Base-by-base conservation (phyloP, 805 yeast species). In the Lipomyces orientalis region DNA sequence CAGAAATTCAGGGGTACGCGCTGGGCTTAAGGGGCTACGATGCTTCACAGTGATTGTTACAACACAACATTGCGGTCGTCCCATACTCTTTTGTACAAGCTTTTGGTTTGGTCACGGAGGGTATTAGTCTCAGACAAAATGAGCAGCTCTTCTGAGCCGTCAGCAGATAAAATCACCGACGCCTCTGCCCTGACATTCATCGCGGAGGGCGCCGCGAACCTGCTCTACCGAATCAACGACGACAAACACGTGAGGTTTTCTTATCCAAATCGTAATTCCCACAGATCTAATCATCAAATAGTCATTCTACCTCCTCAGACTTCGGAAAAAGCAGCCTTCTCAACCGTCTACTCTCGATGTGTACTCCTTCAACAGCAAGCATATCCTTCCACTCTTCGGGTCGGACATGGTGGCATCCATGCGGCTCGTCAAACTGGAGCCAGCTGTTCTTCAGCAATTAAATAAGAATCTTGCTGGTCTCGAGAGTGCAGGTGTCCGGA, bases 121-220 rank as follows among this genome's bases (percentile, higher is more conserved):
- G 3, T 25, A 25, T 25, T 25, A 25, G 29, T 25, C 29, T 25
- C 29, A n/a, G 29, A 25, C 1, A 3, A 25, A 25, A 43, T 43
- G 49, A 16, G 49, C 49, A 43, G 16, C 22, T 43, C n/a, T 6
- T 9, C 49, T 9, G 49, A 43, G 49, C 8, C 49, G 6, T 19
- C 10, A 43, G 7, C 22, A n/a, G 49, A 4, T 43, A 22, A 29
- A 22, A n/a, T 58, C 22, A 51, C n/a, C 2, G 62, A 63, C 31
- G 60, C 56, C 3, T n/a, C 49, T 34, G 33, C 39, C 14, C 39
- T 67, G 35, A 14, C 10, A 37, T 69, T 64, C 34, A 25, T 67
- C 8, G 69, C 70, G 1, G 72, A 69, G 56, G 72, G 72, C 3
- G 72, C 71, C 6, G 72, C 72, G 12, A 69, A 69, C 46, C 39